Evolutionary conservation across 176 grass and related monocot genomes (phyloP).

Genomic region (Aegilops tauschii): DNA sequence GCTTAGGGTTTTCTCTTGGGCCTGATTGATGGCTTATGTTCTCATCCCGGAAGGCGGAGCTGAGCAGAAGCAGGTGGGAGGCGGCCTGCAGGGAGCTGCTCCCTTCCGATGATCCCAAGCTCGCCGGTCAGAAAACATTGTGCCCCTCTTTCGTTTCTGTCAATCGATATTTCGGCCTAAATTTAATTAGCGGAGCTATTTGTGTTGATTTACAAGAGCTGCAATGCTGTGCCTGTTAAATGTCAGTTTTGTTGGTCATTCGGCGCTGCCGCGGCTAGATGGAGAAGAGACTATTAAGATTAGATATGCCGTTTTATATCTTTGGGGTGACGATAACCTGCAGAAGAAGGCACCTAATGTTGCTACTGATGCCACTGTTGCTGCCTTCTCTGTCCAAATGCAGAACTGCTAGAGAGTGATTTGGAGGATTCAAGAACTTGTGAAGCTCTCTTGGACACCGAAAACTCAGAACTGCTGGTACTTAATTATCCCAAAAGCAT

Average conservation of each 20-base stretch:
- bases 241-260: not conserved
- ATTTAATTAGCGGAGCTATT: not conserved
- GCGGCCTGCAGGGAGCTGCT: constrained; percentile 9
- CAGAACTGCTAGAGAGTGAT: constrained; percentile 39
- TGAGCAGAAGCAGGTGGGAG: constrained; percentile 2
- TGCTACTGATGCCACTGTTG: not conserved
- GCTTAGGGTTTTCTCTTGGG: not conserved
- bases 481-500: not conserved
- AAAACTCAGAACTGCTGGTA: constrained; percentile 48
- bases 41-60: not conserved
- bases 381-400: not conserved
- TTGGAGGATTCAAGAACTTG: constrained; percentile 27
- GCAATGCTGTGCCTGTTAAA: not conserved
- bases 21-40: not conserved
- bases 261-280: not conserved
- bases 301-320: not conserved
- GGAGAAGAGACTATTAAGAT: not conserved
- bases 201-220: not conserved
- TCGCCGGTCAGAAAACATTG: not conserved
- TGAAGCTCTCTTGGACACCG: constrained; percentile 17
- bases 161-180: not conserved
- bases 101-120: constrained; percentile 32
- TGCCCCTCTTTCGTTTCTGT: not conserved
- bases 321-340: not conserved
- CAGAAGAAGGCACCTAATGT: not conserved